These are phyloP conservation scores for Zoysia pacifica DNA, from an alignment of 176 grass and related monocot species.

Conservation along the genomic window DNA sequence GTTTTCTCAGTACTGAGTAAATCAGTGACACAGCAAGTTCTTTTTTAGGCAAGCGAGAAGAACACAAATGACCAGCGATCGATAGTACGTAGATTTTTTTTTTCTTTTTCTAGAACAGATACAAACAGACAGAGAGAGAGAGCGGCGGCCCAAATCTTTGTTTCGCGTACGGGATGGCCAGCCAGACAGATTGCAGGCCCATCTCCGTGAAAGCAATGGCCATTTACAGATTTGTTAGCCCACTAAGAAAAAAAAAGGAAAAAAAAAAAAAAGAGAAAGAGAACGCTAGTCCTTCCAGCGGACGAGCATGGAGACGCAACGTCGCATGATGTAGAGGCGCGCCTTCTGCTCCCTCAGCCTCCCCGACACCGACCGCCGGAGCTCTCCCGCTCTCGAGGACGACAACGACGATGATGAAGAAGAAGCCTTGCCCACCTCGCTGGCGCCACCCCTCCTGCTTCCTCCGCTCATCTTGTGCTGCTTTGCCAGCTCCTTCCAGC, in stretches of 20 bases:
- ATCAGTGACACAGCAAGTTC: too few relatives aligned
- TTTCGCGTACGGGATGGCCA: background rate
- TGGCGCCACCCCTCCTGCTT: too few relatives aligned
- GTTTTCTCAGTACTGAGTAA: too few relatives aligned
- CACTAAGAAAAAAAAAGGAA: background rate
- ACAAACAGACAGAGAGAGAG: too few relatives aligned
- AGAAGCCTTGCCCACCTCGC: background rate
- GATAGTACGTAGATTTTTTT: too few relatives aligned
- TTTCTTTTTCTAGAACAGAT: too few relatives aligned
- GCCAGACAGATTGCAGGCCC: background rate
- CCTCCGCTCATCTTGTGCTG: background rate
- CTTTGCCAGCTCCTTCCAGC: background rate
- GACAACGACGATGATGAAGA: background rate
- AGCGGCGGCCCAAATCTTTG: background rate
- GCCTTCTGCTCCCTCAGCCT: slow-evolving; percentile 54
- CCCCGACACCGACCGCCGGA: slow-evolving; percentile 9
- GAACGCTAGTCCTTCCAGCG: background rate
- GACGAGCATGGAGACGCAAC: slow-evolving; percentile 52
- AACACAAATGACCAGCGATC: too few relatives aligned
- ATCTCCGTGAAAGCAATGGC: background rate
- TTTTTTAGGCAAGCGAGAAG: too few relatives aligned
- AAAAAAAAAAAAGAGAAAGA: background rate
- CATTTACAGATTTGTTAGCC: too few relatives aligned
- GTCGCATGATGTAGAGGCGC: slow-evolving; percentile 46
- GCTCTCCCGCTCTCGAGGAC: background rate